Evolutionary conservation across 2,329 filamentous ascomycete species (phyloP).

Genomic region (Metarhizium sp.): DNA sequence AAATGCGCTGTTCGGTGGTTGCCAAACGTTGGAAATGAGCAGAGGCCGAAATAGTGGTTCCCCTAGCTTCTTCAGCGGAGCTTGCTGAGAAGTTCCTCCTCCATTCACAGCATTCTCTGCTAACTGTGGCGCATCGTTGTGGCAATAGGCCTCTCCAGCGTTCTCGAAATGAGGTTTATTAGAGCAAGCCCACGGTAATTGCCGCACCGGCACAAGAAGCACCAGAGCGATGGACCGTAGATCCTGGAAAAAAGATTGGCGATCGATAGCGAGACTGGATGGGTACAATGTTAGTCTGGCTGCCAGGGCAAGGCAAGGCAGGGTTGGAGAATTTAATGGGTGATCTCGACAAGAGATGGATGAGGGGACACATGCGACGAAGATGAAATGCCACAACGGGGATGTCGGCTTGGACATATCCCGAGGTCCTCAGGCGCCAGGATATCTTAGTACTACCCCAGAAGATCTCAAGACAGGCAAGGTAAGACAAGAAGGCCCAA

Average conservation of each 20-base stretch:
- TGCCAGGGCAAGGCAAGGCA: background rate
- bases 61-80: background rate
- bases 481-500: too few species aligned
- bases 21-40: background rate
- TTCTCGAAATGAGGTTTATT: background rate
- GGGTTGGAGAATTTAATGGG: background rate
- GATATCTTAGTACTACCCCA: too few species aligned
- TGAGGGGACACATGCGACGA: background rate
- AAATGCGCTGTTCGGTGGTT: background rate
- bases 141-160: background rate
- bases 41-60: background rate
- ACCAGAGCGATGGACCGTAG: too few species aligned
- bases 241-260: too few species aligned
- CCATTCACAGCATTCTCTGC: background rate
- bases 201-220: too few species aligned
- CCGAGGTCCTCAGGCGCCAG: too few species aligned
- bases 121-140: background rate
- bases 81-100: background rate
- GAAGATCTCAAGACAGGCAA: too few species aligned
- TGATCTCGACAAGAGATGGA: background rate
- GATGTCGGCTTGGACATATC: too few species aligned
- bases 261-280: too few species aligned
- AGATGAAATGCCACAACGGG: background rate
- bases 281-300: background rate
- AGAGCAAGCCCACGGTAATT: too few species aligned